Evolutionary conservation across 2,329 filamentous ascomycete species (phyloP).

Genomic region (Hypoxylon sp.): DNA sequence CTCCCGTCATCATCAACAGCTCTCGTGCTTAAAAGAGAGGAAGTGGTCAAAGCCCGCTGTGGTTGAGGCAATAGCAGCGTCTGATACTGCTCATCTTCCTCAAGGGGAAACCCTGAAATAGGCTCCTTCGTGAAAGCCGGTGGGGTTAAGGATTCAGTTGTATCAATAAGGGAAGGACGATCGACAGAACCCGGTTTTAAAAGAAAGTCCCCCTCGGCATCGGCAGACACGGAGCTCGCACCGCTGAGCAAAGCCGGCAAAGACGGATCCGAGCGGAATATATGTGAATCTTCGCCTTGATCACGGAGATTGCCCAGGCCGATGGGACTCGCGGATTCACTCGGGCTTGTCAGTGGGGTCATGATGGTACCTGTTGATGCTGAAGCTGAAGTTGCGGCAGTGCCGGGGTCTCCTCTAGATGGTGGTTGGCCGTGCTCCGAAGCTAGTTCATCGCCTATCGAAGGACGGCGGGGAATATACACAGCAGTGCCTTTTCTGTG

Average conservation of each 20-base stretch:
- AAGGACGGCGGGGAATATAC: conserved; percentile 57
- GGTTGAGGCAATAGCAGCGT: conserved; percentile 44
- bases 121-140: conserved; percentile 64
- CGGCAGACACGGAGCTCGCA: conserved; percentile 73
- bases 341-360: conserved; percentile 68
- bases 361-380: conserved; percentile 62
- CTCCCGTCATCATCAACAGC: conserved; percentile 61
- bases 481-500: conserved; percentile 47
- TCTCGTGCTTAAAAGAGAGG: conserved; percentile 41
- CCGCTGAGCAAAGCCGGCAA: conserved; percentile 73
- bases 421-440: conserved; percentile 49
- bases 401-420: conserved; percentile 59
- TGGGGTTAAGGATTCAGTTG: conserved; percentile 67
- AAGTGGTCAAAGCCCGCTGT: conserved; percentile 37
- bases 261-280: conserved; percentile 74
- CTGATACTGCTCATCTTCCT: conserved; percentile 50
- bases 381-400: conserved; percentile 64
- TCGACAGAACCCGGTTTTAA: conserved; percentile 62
- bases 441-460: conserved; percentile 60
- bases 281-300: conserved; percentile 59
- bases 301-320: conserved; percentile 55
- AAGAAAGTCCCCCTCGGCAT: conserved; percentile 71
- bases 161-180: conserved; percentile 61
- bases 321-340: conserved; percentile 64
- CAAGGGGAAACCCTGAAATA: conserved; percentile 60